These are phyloP conservation scores for Punctularia strigosozonata DNA, from an alignment of 768 basidiomycete genomes.

Conservation along the genomic window DNA sequence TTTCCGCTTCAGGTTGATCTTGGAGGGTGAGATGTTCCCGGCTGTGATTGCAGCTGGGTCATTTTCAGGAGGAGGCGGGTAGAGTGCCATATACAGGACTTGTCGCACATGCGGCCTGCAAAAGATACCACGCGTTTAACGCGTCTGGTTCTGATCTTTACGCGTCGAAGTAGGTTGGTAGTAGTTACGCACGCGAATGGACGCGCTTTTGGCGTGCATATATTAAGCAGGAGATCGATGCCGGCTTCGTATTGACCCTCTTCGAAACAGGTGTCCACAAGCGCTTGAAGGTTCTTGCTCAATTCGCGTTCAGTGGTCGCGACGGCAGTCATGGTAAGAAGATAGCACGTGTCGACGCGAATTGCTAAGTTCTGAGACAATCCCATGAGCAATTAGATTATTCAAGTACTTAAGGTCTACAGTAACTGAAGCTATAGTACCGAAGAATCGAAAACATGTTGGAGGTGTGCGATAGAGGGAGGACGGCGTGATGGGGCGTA, in stretches of 20 bases:
- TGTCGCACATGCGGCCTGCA: conserved; percentile 53
- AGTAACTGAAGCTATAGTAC: too few species aligned
- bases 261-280: conserved; percentile 67
- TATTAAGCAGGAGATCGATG: conserved; percentile 47
- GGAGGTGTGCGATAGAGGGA: too few species aligned
- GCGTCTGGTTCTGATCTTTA: neutral
- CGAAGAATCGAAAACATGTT: too few species aligned
- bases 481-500: too few species aligned
- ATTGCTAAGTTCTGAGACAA: too few species aligned
- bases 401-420: too few species aligned
- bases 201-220: conserved; percentile 43
- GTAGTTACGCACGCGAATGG: conserved; percentile 41
- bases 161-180: neutral
- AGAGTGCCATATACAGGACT: conserved; percentile 59
- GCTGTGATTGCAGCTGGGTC: conserved; percentile 12
- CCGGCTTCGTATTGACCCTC: conserved; percentile 68
- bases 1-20: conserved; percentile 23
- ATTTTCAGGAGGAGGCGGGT: conserved; percentile 26
- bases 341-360: too few species aligned
- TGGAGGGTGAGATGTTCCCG: conserved; percentile 20
- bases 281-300: conserved; percentile 33
- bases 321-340: too few species aligned
- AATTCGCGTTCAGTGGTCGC: conserved; percentile 36
- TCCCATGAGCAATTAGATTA: too few species aligned
- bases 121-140: neutral